phyloP scores from a whole-genome alignment of 805 yeast species.

The Wickerhamiella bombiphila region DNA sequence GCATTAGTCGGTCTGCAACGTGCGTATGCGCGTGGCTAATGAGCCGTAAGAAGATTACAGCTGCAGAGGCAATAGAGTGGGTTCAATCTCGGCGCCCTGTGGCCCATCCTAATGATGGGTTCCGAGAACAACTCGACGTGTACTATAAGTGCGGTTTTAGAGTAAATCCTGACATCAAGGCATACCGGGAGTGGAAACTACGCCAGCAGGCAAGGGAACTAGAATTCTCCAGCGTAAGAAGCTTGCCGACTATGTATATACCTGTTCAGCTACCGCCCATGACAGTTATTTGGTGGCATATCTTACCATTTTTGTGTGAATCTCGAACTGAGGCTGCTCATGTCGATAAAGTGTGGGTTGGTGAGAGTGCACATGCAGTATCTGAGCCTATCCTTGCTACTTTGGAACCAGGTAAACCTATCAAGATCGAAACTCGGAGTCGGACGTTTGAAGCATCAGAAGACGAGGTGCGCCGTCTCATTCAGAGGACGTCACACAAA shows the following conservation, averaged over 20 bases:
- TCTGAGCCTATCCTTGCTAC: constrained; percentile 3
- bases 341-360: background rate
- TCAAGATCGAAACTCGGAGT: constrained; percentile 8
- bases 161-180: constrained; percentile 19
- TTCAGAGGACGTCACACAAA: constrained; percentile 11
- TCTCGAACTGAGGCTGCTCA: constrained; percentile 21
- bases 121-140: constrained; percentile 53
- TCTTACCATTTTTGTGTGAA: constrained; percentile 6
- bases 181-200: constrained; percentile 29
- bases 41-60: constrained; percentile 46
- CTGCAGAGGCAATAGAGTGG: constrained; percentile 56
- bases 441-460: constrained; percentile 6
- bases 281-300: constrained; percentile 14
- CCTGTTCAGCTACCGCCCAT: constrained; percentile 19
- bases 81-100: constrained; percentile 48
- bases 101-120: constrained; percentile 60
- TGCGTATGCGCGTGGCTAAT: constrained; percentile 78
- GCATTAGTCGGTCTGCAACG: constrained; percentile 81
- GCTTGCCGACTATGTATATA: constrained; percentile 26
- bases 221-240: constrained; percentile 14
- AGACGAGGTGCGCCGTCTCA: constrained; percentile 8
- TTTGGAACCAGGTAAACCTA: background rate
- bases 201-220: constrained; percentile 19
- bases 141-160: constrained; percentile 34
- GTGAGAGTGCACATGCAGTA: constrained; percentile 1